Base-by-base conservation (phyloP, 1,284 basidiomycete genomes). In the Hymenochaete sp. region DNA sequence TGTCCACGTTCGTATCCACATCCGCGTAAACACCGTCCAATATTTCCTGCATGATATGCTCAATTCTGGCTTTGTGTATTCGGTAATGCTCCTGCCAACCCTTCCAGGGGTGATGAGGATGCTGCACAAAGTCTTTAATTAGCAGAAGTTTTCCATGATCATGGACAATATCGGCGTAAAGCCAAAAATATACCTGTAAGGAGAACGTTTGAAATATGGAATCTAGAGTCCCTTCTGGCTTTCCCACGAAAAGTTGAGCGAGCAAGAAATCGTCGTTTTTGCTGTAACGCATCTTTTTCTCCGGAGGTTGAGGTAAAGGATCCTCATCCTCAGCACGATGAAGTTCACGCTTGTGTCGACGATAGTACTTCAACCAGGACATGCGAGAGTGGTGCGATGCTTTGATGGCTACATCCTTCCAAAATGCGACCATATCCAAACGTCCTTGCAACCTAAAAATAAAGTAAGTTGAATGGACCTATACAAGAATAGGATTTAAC, bases 351-450 rank as follows among this genome's bases (percentile, higher is more conserved):
- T 84, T 85, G 58, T 89, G 85, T 48, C 85, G 68, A 11, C 85
- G 72, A 72, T 84, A 89, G 62, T 79, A 89, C 61, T 89, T 89
- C 83, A 89, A 86, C 85, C 85, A 89, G 2, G 85, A 88, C 40
- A 86, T 85, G 21, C 84, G 77, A 19, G 86, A 88, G 56, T 89
- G 85, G 60, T 89, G 85, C 1, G 86, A 85, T 0, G 84, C 85
- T 80, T 85, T 86, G 7, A 64, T 56, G 4, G 84, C 82, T 9
- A 89, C 81, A 42, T 88, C 85, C 59, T 85, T 87, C 85, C 85
- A 89, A 54, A 89, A 88, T 0, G 74, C 67, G 14, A 86, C 82
- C 82, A 87, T 86, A 57, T 88, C 85, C 16, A 83, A 61, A 49
- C 75, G 72, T 43, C 76, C 77, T 55, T 81, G 78, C 3, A 72